Evolutionary conservation across 108 stramenopile genomes (phyloP), one percentile per base, ranked within the genome.

Genomic region (Skeletonema potamos): DNA sequence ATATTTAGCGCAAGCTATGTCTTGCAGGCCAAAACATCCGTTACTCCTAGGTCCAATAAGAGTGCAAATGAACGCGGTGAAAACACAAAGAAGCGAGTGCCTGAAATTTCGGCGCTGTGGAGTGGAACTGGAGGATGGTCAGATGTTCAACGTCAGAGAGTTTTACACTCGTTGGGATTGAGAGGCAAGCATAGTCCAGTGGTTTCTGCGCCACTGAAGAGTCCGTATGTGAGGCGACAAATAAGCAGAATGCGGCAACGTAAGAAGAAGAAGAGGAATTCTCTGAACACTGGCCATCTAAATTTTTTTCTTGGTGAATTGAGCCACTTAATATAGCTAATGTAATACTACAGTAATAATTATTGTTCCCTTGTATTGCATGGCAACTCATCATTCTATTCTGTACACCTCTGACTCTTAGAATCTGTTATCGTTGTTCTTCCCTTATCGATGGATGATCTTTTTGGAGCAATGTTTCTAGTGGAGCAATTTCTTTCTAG

Each of bases 261-360:
- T 57, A 51, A 34, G 61, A 79, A 79, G 12, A 58, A 74, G 27
- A 56, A 12, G 10, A 72, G 64, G 44, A 29, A 54, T 18, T 43
- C 76, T 2, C 30, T 66, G 1, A 79, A 79, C 33, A 46, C 54
- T 57, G 70, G 70, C 6, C 77, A 79, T 68, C 30, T 79, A 6
- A 51, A 15, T n/a, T 57, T 79, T 11, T 79, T 79, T 27, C 58
- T 79, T 15, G 77, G 77, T 24, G 77, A 72, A 18, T 54, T 79
- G 24, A 72, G 70, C 26, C 70, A 72, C 29, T 18, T 65, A 4
- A 44, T 76, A 12, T 68, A 68, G 39, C 3, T 41, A 11, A 37
- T 37, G 10, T 37, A 37, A 37, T 12, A 37, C 36, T 37, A 37
- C n/a, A n/a, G 0, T 37, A 11, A 37, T 36, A 6, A 36, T 36